phyloP scores from a whole-genome alignment of 75 land plant species.

The Selaginella tamariscina region DNA sequence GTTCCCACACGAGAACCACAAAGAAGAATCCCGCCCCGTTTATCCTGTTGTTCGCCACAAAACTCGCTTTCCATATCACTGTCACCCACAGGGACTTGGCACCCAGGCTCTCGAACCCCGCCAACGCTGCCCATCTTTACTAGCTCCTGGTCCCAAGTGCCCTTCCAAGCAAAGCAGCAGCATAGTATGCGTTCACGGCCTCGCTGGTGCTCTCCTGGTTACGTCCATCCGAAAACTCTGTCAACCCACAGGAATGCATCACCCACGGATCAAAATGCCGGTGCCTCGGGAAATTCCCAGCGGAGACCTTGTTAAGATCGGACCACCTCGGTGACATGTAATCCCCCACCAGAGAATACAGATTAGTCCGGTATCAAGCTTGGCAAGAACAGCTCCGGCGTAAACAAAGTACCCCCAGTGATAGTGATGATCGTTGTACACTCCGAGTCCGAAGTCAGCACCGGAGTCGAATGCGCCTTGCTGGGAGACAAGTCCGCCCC shows the following conservation, averaged over 20 bases:
- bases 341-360: slow-evolving; percentile 21
- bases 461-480: slow-evolving; percentile 11
- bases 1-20: slow-evolving; percentile 34
- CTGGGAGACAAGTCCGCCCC: slow-evolving; percentile 21
- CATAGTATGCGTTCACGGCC: slow-evolving; percentile 33
- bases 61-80: slow-evolving; percentile 18
- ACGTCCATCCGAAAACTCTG: slow-evolving; percentile 29
- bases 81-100: slow-evolving; percentile 22
- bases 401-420: slow-evolving; percentile 32
- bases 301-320: not conserved
- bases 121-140: slow-evolving; percentile 4
- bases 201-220: slow-evolving; percentile 38
- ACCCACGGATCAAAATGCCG: slow-evolving; percentile 29
- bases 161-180: slow-evolving; percentile 25
- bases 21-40: slow-evolving; percentile 21
- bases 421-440: slow-evolving; percentile 30
- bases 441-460: slow-evolving; percentile 27
- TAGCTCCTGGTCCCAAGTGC: slow-evolving; percentile 18
- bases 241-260: slow-evolving; percentile 29
- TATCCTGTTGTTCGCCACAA: slow-evolving; percentile 16
- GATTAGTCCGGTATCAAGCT: slow-evolving; percentile 23
- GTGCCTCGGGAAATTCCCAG: not conserved
- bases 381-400: slow-evolving; percentile 30
- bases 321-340: slow-evolving; percentile 13
- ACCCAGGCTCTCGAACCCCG: slow-evolving; percentile 23